Conservation (phyloP, 78 protist genomes). For the Protostelium mycophagum region DNA sequence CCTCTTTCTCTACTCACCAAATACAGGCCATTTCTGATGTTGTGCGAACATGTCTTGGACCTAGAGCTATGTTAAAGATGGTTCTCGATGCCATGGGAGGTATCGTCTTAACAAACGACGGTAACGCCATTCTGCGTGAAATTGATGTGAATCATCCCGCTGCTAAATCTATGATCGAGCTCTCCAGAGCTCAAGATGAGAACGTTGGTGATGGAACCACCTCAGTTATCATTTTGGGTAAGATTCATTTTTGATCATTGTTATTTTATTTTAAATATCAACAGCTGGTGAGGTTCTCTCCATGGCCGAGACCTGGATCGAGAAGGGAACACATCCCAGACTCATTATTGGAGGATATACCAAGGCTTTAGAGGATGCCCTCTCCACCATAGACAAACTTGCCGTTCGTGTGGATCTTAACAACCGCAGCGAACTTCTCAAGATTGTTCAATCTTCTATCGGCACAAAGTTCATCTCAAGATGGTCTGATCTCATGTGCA, state of each 20-base stretch:
- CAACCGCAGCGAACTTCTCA: conserved; percentile 52
- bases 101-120: conserved; percentile 95
- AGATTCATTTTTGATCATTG: not conserved
- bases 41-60: conserved; percentile 95
- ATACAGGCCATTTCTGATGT: conserved; percentile 89
- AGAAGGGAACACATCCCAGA: conserved; percentile 88
- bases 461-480: conserved; percentile 89
- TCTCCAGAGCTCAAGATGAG: conserved; percentile 95
- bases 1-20: not conserved
- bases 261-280: not conserved
- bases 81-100: conserved; percentile 97
- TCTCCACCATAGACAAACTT: conserved; percentile 51
- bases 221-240: conserved; percentile 88
- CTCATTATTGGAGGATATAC: conserved; percentile 74
- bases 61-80: conserved; percentile 98
- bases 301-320: conserved; percentile 83
- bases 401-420: conserved; percentile 74
- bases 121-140: conserved; percentile 97
- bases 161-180: conserved; percentile 93
- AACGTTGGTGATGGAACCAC: conserved; percentile 99
- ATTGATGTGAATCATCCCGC: conserved; percentile 99
- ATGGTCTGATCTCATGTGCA: conserved; percentile 79
- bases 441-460: conserved; percentile 71
- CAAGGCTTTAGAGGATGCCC: conserved; percentile 89
- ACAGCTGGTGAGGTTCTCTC: conserved; percentile 86